Percentiles rank a stretch among this genome's conserved stretches.
Evolutionary conservation across 805 yeast genomes (phyloP).

Genomic region (Candida sanyiensis): DNA sequence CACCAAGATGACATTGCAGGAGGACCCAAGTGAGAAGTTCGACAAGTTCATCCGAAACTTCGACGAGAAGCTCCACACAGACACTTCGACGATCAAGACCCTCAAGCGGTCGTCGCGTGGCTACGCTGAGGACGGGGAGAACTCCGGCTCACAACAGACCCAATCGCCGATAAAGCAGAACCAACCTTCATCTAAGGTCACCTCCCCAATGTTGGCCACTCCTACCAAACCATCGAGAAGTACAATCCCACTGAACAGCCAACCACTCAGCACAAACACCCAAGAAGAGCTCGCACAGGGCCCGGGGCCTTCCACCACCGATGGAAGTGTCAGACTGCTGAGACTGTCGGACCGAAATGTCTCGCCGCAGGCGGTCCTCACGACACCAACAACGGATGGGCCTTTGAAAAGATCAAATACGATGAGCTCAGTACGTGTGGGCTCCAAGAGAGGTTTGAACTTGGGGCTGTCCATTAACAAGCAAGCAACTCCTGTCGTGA

Average conservation of each 20-base stretch:
- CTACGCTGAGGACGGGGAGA: background rate
- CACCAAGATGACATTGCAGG: slow-evolving; percentile 11
- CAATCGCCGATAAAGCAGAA: slow-evolving; percentile 8
- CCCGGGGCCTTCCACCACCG: slow-evolving; percentile 2
- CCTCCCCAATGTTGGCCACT: slow-evolving; percentile 21
- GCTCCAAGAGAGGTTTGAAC: slow-evolving; percentile 21
- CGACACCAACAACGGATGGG: slow-evolving; percentile 3
- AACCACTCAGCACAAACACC: slow-evolving; percentile 14
- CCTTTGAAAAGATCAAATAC: slow-evolving; percentile 22
- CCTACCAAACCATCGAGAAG: slow-evolving; percentile 25
- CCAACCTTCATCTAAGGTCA: slow-evolving; percentile 1
- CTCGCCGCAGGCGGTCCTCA: background rate
- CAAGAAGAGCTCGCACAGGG: background rate
- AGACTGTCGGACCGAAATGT: slow-evolving; percentile 3
- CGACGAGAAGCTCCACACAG: slow-evolving; percentile 30
- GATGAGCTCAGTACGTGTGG: slow-evolving; percentile 18
- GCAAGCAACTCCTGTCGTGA: background rate
- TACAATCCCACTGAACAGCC: slow-evolving; percentile 20
- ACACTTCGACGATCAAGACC: slow-evolving; percentile 30
- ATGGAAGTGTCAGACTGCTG: slow-evolving; percentile 3
- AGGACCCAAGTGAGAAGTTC: slow-evolving; percentile 23
- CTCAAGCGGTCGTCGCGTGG: no score
- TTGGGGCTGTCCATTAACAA: slow-evolving; percentile 18
- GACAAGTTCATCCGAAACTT: slow-evolving; percentile 33
- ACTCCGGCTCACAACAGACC: background rate